Evolutionary conservation across 2,329 filamentous ascomycete genomes (phyloP).

Genomic region (Penicillium nordicum): DNA sequence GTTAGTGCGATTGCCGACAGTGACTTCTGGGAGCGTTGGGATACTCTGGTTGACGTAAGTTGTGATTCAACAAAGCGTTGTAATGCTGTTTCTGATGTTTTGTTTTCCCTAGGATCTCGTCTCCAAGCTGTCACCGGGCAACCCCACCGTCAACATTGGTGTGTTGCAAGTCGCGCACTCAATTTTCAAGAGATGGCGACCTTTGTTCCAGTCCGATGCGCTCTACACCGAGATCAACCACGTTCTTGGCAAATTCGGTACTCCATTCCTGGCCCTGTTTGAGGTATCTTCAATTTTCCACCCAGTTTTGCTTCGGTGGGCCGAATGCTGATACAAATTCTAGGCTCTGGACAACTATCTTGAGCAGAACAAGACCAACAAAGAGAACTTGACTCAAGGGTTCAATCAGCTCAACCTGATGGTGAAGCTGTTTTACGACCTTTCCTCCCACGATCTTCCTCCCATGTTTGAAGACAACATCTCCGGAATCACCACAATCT

Average conservation of each 20-base stretch:
- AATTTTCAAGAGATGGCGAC: constrained; percentile 94
- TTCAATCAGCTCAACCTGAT: constrained; percentile 84
- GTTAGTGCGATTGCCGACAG: constrained; percentile 97
- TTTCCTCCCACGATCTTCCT: constrained; percentile 95
- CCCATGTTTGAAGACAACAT: constrained; percentile 92
- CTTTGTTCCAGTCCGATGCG: constrained; percentile 86
- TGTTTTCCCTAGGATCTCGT: constrained; percentile 67
- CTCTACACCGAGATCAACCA: constrained; percentile 96
- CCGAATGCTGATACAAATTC: constrained; percentile 12
- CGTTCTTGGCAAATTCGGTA: constrained; percentile 79
- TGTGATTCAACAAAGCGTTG: background rate
- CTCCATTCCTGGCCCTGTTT: constrained; percentile 77
- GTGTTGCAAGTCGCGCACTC: constrained; percentile 97
- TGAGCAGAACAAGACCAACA: constrained; percentile 70
- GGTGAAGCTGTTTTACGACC: constrained; percentile 89
- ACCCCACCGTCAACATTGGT: constrained; percentile 83
- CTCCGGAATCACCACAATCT: constrained; percentile 67
- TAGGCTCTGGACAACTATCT: constrained; percentile 56
- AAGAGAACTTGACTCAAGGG: constrained; percentile 68
- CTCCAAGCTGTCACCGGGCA: constrained; percentile 74
- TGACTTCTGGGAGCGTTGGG: constrained; percentile 94
- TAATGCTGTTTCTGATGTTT: constrained; percentile 1
- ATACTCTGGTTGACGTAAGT: constrained; percentile 80
- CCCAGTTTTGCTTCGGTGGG: background rate
- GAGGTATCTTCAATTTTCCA: constrained; percentile 50